Evolutionary conservation across 106 monocot species (phyloP).

Genomic region (Platanthera zijinensis): DNA sequence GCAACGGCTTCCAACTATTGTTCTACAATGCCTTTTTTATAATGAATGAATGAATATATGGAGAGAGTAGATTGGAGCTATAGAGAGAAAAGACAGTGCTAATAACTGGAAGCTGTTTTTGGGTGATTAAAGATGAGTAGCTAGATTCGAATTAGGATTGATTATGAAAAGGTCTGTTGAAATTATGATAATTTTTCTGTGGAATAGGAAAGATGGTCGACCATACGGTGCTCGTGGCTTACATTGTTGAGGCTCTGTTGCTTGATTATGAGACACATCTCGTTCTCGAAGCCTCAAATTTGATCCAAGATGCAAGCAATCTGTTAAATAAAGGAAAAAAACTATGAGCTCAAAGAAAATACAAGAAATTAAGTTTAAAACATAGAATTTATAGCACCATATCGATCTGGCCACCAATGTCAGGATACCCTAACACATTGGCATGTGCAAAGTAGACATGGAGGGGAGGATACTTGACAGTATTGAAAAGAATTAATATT

Average conservation of each 20-base stretch:
- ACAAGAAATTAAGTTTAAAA: not conserved
- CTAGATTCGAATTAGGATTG: no score
- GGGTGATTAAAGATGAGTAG: no score
- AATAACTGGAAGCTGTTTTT: no score
- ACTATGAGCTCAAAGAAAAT: not conserved
- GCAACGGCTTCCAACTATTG: no score
- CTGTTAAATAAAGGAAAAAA: slow-evolving; percentile 12
- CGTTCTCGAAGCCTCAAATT: slow-evolving; percentile 68
- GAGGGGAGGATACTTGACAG: slow-evolving; percentile 50
- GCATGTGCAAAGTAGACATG: slow-evolving; percentile 76
- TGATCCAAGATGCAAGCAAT: slow-evolving; percentile 86
- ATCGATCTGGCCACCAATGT: slow-evolving; percentile 63
- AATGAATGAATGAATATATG: no score
- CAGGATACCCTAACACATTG: slow-evolving; percentile 67
- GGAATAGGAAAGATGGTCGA: no score
- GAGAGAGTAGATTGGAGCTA: no score
- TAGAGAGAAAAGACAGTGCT: no score
- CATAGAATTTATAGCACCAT: not conserved
- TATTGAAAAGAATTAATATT: slow-evolving; percentile 57
- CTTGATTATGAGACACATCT: slow-evolving; percentile 83
- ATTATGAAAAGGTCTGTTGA: no score
- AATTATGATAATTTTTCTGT: no score
- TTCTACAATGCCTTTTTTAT: no score
- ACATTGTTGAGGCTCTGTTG: slow-evolving; percentile 74
- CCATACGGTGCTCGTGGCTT: no score